These are phyloP conservation scores for Aspergillus jensenii DNA, from an alignment of 2,329 filamentous ascomycete species.

Conservation along the genomic window DNA sequence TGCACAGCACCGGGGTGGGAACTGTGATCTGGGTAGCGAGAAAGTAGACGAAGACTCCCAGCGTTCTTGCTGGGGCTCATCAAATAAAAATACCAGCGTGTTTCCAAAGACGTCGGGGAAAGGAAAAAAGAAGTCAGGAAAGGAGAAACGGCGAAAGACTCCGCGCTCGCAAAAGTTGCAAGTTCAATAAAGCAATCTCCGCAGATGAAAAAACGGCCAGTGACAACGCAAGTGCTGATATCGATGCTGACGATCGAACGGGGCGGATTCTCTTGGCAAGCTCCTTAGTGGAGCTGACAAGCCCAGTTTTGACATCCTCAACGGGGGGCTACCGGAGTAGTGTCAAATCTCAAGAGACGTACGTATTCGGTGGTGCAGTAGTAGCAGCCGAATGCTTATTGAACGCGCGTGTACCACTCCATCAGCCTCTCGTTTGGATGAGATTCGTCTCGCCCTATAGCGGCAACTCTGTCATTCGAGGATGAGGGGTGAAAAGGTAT, in stretches of 20 bases:
- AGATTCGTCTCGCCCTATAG: neutral
- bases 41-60: neutral
- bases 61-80: neutral
- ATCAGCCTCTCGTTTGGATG: neutral
- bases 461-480: neutral
- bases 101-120: neutral
- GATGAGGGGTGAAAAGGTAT: neutral
- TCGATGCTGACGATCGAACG: constrained; percentile 20
- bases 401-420: no score
- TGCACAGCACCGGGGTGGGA: neutral
- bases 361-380: neutral
- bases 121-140: constrained; percentile 4
- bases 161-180: constrained; percentile 8
- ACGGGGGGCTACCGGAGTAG: neutral
- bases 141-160: constrained; percentile 11
- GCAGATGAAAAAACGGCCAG: constrained; percentile 12
- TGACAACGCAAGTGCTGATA: constrained; percentile 24
- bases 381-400: neutral
- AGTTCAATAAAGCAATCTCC: constrained; percentile 11
- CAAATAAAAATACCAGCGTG: neutral
- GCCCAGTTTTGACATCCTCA: constrained; percentile 6
- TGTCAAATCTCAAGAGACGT: neutral
- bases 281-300: constrained; percentile 22
- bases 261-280: constrained; percentile 26
- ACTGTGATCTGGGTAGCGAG: neutral